These are phyloP conservation scores for Neurospora terricola DNA, from an alignment of 495 filamentous ascomycete genomes.

Conservation along the genomic window DNA sequence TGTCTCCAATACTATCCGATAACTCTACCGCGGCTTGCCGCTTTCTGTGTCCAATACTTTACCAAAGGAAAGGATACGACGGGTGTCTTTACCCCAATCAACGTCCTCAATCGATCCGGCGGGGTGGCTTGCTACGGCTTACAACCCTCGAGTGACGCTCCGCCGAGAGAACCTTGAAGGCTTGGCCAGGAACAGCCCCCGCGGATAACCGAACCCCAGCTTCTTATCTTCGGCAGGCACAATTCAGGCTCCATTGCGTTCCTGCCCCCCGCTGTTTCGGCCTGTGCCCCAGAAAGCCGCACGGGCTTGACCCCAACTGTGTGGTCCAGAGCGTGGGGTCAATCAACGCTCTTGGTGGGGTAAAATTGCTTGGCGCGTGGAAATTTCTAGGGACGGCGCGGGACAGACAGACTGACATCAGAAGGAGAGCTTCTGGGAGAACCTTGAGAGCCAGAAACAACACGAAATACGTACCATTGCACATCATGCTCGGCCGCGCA, in stretches of 20 bases:
- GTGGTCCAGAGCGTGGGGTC: not conserved
- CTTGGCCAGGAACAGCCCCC: constrained; percentile 6
- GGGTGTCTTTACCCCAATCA: not conserved
- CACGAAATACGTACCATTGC: not conserved
- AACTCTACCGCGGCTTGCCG: not conserved
- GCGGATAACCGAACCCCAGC: constrained; percentile 23
- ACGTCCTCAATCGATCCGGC: not conserved
- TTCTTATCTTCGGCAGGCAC: constrained; percentile 1
- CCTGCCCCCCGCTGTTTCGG: not conserved
- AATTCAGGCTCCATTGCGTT: not conserved
- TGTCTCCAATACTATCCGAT: not conserved
- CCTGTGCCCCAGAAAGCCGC: not conserved
- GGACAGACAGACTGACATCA: not conserved
- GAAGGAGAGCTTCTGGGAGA: not conserved
- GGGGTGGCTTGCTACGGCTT: constrained; percentile 24
- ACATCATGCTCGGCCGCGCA: constrained; percentile 17
- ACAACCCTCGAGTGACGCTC: constrained; percentile 17
- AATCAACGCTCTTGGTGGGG: not conserved
- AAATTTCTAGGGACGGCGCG: constrained; percentile 17
- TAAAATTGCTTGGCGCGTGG: constrained; percentile 7
- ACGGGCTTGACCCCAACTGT: not conserved
- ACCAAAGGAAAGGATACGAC: not conserved
- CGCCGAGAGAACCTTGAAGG: constrained; percentile 14
- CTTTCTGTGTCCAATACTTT: not conserved
- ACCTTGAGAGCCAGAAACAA: not conserved